Evolutionary conservation across 495 filamentous ascomycete species (phyloP), one percentile per base, ranked within the genome.

Genomic region (Penicillium tannophilum): DNA sequence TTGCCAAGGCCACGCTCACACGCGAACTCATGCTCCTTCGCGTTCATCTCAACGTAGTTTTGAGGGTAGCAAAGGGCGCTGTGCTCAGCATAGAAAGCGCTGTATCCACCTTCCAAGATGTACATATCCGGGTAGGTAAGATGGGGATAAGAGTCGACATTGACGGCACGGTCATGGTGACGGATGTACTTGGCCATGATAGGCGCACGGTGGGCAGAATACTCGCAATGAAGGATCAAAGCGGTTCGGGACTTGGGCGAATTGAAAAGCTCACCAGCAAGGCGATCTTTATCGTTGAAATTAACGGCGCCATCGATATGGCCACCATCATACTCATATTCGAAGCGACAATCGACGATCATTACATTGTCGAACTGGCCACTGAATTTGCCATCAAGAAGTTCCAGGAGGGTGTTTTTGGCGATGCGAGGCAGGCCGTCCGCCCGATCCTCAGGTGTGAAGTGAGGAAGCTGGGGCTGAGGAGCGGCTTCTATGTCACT

Each of bases 291-390:
- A 73, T 96, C 90, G 69, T 97, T 97, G 77, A 89, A 91, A 76
- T 99, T 99, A 66, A 96, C 76, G 33, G 95, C 95, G 0, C 90
- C 89, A 49, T 90, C 82, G 60, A 99, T 96, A 68, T 99, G 95
- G 17, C 95, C 95, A 45, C 95, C 95, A 31, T 96, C 88, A 71
- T 93, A 99, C 74, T 99, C 95, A 71, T 98, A 99, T 74, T 98
- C 95, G 70, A 99, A 99, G 11, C 94, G 90, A 69, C 95, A 99
- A 66, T 99, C 95, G 52, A 99, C 86, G 62, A 99, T 79, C 71
- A 94, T 81, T 60, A 88, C 86, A 58, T 91, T 82, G 52, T 90
- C 86, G 65, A 87, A 98, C 2, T 82, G 64, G 16, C 85, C 79
- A 56, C 85, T 84, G 71, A 87, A 97, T 63, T 90, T 89, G 39